Conservation (phyloP, 2,329 filamentous ascomycete genomes). For the Claviceps fusiformis region DNA sequence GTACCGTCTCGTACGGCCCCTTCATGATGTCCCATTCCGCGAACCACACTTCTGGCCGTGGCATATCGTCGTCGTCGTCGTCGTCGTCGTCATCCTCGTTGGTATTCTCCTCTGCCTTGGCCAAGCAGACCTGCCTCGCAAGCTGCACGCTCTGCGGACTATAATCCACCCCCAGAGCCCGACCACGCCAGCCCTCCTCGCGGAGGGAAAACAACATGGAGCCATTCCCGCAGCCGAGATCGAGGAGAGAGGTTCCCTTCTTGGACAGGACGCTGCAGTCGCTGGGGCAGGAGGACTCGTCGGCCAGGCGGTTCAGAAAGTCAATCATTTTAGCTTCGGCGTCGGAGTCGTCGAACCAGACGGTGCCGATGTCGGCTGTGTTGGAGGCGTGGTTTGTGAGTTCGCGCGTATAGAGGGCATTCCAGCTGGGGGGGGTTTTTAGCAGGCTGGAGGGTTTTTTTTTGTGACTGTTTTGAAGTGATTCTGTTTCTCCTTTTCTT, state of each 20-base stretch:
- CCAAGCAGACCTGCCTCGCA: constrained; percentile 47
- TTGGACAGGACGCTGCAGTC: constrained; percentile 1
- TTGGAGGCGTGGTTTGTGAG: constrained; percentile 58
- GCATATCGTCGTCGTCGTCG: too few relatives aligned
- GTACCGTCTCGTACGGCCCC: constrained; percentile 23
- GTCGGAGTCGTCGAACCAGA: constrained; percentile 92
- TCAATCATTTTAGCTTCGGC: constrained; percentile 69
- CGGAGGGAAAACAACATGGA: constrained; percentile 75
- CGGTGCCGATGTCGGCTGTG: constrained; percentile 68
- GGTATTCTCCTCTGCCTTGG: constrained; percentile 6
- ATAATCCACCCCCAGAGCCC: constrained; percentile 82
- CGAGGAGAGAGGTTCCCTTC: constrained; percentile 51
- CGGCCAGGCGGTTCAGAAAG: constrained; percentile 40
- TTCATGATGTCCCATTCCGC: constrained; percentile 50
- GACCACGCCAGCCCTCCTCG: constrained; percentile 48
- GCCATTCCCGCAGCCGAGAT: constrained; percentile 90
- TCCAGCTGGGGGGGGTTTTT: constrained; percentile 40
- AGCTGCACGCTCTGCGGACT: constrained; percentile 61
- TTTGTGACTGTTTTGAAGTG: neutral
- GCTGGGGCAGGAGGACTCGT: constrained; percentile 8
- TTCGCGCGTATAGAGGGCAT: constrained; percentile 58
- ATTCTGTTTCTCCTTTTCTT: constrained; percentile 27
- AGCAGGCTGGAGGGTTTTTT: too few relatives aligned
- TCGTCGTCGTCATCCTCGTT: too few relatives aligned
- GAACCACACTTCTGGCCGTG: constrained; percentile 24